Evolutionary conservation across 495 filamentous ascomycete genomes (phyloP), one percentile per base, ranked within the genome.

Genomic region (Rhizodiscina lignyota): DNA sequence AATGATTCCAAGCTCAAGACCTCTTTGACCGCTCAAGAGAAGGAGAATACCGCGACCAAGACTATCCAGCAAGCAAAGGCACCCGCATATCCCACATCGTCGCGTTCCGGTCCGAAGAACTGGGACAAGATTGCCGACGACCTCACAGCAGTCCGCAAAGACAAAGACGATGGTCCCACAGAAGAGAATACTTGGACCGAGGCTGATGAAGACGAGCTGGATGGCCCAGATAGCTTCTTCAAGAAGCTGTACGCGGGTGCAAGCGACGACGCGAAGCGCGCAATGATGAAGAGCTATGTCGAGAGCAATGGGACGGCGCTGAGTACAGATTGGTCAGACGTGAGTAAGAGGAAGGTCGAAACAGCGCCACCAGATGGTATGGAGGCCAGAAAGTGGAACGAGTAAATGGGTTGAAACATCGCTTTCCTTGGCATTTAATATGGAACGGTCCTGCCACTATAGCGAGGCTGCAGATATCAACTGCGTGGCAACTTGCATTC

Each of bases 251-350:
- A 89, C 56, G 74, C 78, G 41, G 63, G 63, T 35, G 78, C 84
- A 0, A 74, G 81, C 35, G 68, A 73, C 0, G 86, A 97, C 41
- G 83, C 82, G 23, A 72, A 69, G 46, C 68, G 83, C 2, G 89
- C 89, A 2, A 97, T 97, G 89, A 83, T 93, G 71, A 97, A 97
- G 69, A 93, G 83, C 54, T 96, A 81, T 47, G 55, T 72, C 17
- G 89, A 97, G 61, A 94, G 84, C 51, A 82, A 87, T 44, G 89
- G 89, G 1, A 97, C 89, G 0, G 73, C 83, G 1, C 58, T 97
- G 41, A 94, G 86, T 52, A 97, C 91, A 1, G 81, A 87, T 43
- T 97, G 89, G 89, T 55, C 57, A 1, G 85, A 94, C 42, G 89
- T 94, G 28, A 68, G 71, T 13, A 72, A 64, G 38, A 70, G 70